Evolutionary conservation across 2,329 filamentous ascomycete genomes (phyloP).

Genomic region (Penicillium sp.): DNA sequence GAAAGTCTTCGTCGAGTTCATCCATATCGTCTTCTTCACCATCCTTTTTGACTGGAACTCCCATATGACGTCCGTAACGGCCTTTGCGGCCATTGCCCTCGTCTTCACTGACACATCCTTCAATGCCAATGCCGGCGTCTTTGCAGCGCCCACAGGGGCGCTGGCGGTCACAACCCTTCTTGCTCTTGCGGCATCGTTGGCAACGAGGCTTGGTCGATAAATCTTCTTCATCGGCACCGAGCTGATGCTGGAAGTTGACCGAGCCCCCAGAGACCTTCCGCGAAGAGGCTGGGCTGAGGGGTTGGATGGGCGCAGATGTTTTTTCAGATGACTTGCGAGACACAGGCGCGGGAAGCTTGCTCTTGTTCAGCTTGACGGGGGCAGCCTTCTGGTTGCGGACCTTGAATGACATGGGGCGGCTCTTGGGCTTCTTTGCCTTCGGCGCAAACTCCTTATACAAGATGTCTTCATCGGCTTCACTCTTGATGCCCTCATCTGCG

Average conservation of each 20-base stretch:
- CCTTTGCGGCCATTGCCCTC: conserved; percentile 97
- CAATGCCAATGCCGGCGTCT: conserved; percentile 89
- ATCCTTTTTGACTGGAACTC: conserved; percentile 65
- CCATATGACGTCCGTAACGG: conserved; percentile 75
- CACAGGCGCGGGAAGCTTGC: conserved; percentile 38
- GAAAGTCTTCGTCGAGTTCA: conserved; percentile 57
- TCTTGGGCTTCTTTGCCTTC: conserved; percentile 57
- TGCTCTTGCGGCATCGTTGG: conserved; percentile 98
- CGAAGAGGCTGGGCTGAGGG: conserved; percentile 49
- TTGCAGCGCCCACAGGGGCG: conserved; percentile 93
- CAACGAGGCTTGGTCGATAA: conserved; percentile 94
- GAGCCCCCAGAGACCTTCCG: conserved; percentile 60
- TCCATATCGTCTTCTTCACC: conserved; percentile 38
- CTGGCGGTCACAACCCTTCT: conserved; percentile 97
- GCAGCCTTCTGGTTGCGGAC: conserved; percentile 32
- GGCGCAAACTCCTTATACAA: conserved; percentile 42
- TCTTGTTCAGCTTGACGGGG: conserved; percentile 32
- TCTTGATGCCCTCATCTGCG: conserved; percentile 57
- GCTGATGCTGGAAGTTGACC: conserved; percentile 63
- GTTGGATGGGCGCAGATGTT: conserved; percentile 21
- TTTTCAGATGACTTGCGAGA: conserved; percentile 44
- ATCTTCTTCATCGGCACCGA: conserved; percentile 77
- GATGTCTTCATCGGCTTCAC: conserved; percentile 52
- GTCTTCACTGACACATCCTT: conserved; percentile 95
- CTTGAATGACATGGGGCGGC: conserved; percentile 42